Base-by-base conservation (phyloP, 2,329 filamentous ascomycete species). In the Apiospora arundinis region DNA sequence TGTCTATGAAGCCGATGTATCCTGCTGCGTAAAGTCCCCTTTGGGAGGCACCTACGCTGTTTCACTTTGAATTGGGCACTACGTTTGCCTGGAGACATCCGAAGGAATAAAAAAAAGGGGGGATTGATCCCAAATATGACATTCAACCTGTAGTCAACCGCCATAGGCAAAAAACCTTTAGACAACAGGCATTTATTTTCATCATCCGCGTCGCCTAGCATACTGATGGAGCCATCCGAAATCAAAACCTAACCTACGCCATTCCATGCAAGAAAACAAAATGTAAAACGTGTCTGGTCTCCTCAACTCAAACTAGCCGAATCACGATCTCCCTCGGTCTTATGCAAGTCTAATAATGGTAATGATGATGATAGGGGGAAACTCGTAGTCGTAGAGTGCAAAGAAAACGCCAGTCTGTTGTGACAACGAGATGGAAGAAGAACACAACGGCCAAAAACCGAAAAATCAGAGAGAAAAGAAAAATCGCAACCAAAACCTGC, bases 201-300 rank as follows among this genome's bases (percentile, higher is more conserved):
- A 63, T 63, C 56, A 63, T 63, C 32, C 18, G 32, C 18, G 21
- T 23, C n/a, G 32, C 32, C 56, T 63, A 18, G n/a, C 16, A 40
- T n/a, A 18, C 21, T 18, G 14, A 63, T 32, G 56, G n/a, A 18
- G 32, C 32, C 56, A n/a, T 63, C 32, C 40, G 28, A 40, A 63
- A 40, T 63, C 28, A 28, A 63, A 60, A 63, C 56, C 56, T 63
- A 63, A 40, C 69, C 44, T 67, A 67, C 69, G 69, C 69, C 69
- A 49, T 45, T 67, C 68, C 48, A 69, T 49, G 66, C 46, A 65
- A 67, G 63, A 68, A 68, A 44, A 45, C 18, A 49, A 65, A 71
- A 63, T 42, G 37, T 52, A 16, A 32, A 46, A 14, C 21, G 32
- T 63, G 32, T n/a, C 18, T 40, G 56, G 56, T 40, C 56, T 63